Base-by-base conservation (phyloP, 257 asterid genomes). In the Primulina eburnea region DNA sequence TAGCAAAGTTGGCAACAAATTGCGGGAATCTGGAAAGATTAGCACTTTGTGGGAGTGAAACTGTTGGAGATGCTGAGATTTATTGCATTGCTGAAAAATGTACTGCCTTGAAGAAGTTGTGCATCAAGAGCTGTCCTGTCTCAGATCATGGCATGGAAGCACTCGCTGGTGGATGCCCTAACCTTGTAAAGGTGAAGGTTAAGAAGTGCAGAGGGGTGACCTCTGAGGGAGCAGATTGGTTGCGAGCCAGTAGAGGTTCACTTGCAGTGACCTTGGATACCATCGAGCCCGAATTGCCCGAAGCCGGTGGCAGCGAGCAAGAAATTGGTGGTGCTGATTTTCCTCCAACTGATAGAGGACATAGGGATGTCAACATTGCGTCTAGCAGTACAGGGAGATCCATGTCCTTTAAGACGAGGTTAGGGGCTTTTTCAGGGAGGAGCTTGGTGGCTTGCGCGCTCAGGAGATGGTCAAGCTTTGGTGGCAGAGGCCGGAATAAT, bases 201-300 rank as follows among this genome's bases (percentile, higher is more conserved):
- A 92, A 88, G 87, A 92, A 90, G 81, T 92, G 98, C 77, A 82
- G 87, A 69, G 90, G 85, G 34, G 97, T 92, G 69, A 92, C 97
- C 9, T 60, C 87, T 26, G 93, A 82, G 72, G 92, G 89, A 29
- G 98, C 90, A 0, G 93, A 87, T 61, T 85, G 89, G 93, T 73
- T 92, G 90, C 86, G 96, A 79, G 87, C 93, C 0, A 79, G 84
- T 64, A 75, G 96, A 63, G 92, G 53, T 7, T 79, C 86, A 11
- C 82, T 92, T 65, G 77, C 88, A 0, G 96, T 92, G 82, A 87
- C 86, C 74, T 82, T 92, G 85, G 97, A 92, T 50, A 79, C 84
- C 3, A 29, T 71, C 32, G 91, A 83, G 74, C 82, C 82, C 1
- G 98, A 89, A 69, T 38, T 77, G 64, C 82, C 80, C 0, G 71